These are phyloP conservation scores for Russula sp. DNA, from an alignment of 768 basidiomycete genomes.

Conservation along the genomic window DNA sequence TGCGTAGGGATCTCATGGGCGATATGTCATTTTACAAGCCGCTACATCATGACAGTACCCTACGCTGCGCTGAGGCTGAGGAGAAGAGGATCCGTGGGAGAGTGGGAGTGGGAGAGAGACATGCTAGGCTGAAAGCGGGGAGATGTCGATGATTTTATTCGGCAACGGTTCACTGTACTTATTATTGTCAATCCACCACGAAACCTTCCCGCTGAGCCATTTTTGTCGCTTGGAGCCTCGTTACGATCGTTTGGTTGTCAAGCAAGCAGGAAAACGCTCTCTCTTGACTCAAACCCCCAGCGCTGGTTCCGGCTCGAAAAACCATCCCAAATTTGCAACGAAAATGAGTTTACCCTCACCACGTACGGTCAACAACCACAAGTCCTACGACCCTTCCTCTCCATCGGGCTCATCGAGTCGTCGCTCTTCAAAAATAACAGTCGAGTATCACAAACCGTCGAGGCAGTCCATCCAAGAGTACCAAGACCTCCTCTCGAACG, in stretches of 20 bases:
- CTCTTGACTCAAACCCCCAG: neutral
- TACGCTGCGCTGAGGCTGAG: neutral
- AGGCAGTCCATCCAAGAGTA: slow-evolving; percentile 74
- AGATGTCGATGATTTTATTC: neutral
- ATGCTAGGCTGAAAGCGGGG: neutral
- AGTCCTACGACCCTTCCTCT: slow-evolving; percentile 18
- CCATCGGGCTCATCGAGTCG: slow-evolving; percentile 14
- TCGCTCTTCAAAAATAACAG: slow-evolving; percentile 32
- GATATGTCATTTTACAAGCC: neutral
- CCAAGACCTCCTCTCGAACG: slow-evolving; percentile 59
- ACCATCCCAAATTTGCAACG: slow-evolving; percentile 1
- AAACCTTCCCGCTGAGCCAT: neutral
- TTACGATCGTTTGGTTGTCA: slow-evolving; percentile 14
- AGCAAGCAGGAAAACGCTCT: neutral
- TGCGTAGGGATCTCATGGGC: neutral
- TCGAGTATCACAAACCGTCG: slow-evolving; percentile 72
- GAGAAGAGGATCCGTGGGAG: neutral
- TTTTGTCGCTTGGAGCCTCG: slow-evolving; percentile 11
- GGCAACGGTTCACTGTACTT: neutral
- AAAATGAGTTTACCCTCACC: slow-evolving; percentile 20
- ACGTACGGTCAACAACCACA: slow-evolving; percentile 20
- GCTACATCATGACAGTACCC: neutral
- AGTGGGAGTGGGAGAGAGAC: neutral
- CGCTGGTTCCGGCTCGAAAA: neutral
- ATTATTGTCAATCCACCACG: neutral